Evolutionary conservation across 352 stramenopile species (phyloP).

Genomic region (Blastocystis hominis): DNA sequence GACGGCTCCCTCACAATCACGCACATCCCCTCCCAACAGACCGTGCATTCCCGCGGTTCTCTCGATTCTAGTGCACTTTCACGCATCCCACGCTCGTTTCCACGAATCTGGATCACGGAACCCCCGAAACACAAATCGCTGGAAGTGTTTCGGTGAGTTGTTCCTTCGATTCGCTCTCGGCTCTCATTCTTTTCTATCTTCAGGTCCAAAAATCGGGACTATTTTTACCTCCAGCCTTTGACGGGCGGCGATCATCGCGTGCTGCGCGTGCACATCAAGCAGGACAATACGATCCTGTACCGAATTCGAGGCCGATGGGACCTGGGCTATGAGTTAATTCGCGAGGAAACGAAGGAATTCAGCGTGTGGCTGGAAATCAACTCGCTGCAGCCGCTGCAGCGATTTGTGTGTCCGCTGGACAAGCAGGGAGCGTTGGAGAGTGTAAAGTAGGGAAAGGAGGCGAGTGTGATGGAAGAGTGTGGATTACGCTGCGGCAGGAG

Average conservation of each 20-base stretch:
- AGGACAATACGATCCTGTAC: not conserved
- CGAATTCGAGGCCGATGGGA: constrained; percentile 24
- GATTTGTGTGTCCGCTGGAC: not conserved
- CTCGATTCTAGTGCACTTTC: not conserved
- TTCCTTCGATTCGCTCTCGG: not conserved
- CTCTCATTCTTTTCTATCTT: not conserved
- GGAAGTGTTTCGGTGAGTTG: not conserved
- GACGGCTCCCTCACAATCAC: not conserved
- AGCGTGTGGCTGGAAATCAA: not conserved
- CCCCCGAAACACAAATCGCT: not conserved
- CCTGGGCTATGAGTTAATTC: constrained; percentile 15
- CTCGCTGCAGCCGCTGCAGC: not conserved
- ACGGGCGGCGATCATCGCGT: not conserved
- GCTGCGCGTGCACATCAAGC: not conserved
- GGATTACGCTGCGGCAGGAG: not conserved
- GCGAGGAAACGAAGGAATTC: not conserved
- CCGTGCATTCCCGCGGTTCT: not conserved
- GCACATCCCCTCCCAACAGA: not conserved
- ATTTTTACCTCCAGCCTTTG: not conserved
- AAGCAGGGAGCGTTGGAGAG: constrained; percentile 17
- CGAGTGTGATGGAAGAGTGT: not conserved
- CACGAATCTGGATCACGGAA: not conserved
- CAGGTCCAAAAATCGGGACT: not conserved
- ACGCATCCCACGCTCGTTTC: not conserved
- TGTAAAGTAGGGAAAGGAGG: not conserved